Evolutionary conservation across 202 grass and related monocot species (phyloP).

Genomic region (Digitaria exilis): DNA sequence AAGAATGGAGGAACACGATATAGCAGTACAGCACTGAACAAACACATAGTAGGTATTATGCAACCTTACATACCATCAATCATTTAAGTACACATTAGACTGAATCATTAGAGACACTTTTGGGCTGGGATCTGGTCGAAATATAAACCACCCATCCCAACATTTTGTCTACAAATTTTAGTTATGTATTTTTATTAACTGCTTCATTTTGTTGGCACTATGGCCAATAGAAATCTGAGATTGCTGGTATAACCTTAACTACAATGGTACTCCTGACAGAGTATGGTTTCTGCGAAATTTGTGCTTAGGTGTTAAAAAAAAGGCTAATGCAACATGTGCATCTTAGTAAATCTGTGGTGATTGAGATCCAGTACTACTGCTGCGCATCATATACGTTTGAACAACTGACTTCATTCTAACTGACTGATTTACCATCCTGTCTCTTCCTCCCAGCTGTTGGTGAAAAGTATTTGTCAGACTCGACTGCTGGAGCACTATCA

Average conservation of each 20-base stretch:
- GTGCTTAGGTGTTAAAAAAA: background rate
- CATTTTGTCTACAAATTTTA: background rate
- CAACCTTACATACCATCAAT: background rate
- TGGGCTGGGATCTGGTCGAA: background rate
- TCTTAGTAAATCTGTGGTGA: background rate
- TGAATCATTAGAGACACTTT: background rate
- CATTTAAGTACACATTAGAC: background rate
- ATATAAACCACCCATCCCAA: background rate
- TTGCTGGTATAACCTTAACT: background rate
- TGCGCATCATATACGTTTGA: background rate
- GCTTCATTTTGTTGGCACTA: too few relatives aligned
- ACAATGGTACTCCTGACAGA: background rate
- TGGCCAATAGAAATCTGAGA: background rate
- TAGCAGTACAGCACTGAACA: background rate
- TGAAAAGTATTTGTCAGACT: conserved; percentile 55
- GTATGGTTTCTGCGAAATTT: background rate
- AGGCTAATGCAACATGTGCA: background rate
- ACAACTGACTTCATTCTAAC: background rate
- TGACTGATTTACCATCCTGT: conserved; percentile 5
- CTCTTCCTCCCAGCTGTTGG: conserved; percentile 45
- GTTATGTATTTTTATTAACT: background rate
- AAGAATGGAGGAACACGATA: background rate
- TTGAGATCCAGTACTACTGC: background rate
- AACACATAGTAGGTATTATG: background rate
- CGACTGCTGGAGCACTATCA: conserved; percentile 57